Conservation (phyloP, 495 filamentous ascomycete species). For the Tuber umbilicatum region DNA sequence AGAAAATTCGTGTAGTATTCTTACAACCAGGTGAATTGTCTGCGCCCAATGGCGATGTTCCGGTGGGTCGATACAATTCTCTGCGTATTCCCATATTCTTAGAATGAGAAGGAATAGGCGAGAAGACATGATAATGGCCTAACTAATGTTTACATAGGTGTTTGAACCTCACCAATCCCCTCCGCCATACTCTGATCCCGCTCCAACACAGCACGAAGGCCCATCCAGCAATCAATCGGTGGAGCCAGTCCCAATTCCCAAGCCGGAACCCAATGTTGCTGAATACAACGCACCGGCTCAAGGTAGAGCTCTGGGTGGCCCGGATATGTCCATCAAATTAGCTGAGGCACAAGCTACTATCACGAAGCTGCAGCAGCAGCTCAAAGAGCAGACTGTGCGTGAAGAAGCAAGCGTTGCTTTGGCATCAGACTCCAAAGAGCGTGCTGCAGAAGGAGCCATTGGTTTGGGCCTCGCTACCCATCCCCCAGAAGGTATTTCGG, state of each 20-base stretch:
- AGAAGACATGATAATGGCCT: slow-evolving; percentile 16
- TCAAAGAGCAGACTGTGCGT: slow-evolving; percentile 62
- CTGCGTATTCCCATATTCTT: slow-evolving; percentile 9
- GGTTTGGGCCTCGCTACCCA: slow-evolving; percentile 44
- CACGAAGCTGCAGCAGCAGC: slow-evolving; percentile 60
- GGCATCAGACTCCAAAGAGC: slow-evolving; percentile 29
- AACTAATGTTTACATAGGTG: not conserved
- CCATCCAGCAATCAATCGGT: slow-evolving; percentile 9
- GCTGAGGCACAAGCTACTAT: slow-evolving; percentile 70
- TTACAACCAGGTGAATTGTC: slow-evolving; percentile 55
- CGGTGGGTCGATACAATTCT: slow-evolving; percentile 19
- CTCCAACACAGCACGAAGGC: slow-evolving; percentile 46
- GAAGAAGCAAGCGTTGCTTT: slow-evolving; percentile 56
- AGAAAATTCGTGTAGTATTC: slow-evolving; percentile 91
- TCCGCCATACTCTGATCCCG: slow-evolving; percentile 54
- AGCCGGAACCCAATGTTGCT: slow-evolving; percentile 20
- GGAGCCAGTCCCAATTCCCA: slow-evolving; percentile 11
- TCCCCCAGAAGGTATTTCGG: slow-evolving; percentile 68
- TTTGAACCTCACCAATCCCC: slow-evolving; percentile 38
- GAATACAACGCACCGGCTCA: slow-evolving; percentile 11
- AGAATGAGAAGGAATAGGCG: slow-evolving; percentile 11
- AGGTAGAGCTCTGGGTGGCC: slow-evolving; percentile 1
- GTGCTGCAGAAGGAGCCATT: slow-evolving; percentile 33
- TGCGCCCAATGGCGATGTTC: slow-evolving; percentile 43
- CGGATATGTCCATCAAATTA: slow-evolving; percentile 48